Base-by-base conservation (phyloP, 257 asterid genomes). In the Salvia hispanica region DNA sequence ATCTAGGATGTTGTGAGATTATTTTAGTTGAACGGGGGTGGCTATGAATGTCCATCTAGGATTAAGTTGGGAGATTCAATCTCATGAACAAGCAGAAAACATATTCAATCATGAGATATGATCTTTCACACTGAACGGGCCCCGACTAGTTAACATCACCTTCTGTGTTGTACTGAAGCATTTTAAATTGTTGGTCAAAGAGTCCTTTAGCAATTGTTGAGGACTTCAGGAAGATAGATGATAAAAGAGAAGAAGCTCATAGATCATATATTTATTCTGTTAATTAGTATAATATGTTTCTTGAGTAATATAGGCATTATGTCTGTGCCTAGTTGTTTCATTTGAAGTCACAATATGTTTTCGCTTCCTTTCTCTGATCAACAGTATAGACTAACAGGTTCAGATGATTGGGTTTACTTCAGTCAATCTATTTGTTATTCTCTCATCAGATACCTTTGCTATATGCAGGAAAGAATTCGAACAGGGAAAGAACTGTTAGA, bases 391-490 rank as follows among this genome's bases (percentile, higher is more conserved):
- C 8, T 45, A 14, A 7, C 37, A 58, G 5, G 3, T 18, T 31
- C 7, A 40, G 5, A 25, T 64, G 31, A 18, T 55, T 67, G 58
- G 15, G 15, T 66, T 44, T 45, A 12, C 25, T 14, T 62, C 40
- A 57, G 52, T 54, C 34, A n/a, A 51, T 51, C 9, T 4, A 45
- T 68, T 43, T 46, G 63, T 55, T 44, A 55, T 48, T 50, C 45
- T 50, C 6, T 16, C 57, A 60, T 55, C 4, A 5, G 25, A 39
- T 60, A 65, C 46, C 59, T 37, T 18, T 50, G 8, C 59, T 36
- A 15, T 65, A 63, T 71, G 76, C 70, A 90, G 97, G 90, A 82
- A 64, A 87, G 93, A 79, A 81, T 82, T 43, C 79, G 74, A 50
- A 65, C 78, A 5, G 91, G 90, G 58, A 82, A 81, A 79, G 83